Percentiles rank a stretch among this genome's conserved stretches.
Conservation (phyloP, 2,329 filamentous ascomycete species). For the Apiospora arundinis region DNA sequence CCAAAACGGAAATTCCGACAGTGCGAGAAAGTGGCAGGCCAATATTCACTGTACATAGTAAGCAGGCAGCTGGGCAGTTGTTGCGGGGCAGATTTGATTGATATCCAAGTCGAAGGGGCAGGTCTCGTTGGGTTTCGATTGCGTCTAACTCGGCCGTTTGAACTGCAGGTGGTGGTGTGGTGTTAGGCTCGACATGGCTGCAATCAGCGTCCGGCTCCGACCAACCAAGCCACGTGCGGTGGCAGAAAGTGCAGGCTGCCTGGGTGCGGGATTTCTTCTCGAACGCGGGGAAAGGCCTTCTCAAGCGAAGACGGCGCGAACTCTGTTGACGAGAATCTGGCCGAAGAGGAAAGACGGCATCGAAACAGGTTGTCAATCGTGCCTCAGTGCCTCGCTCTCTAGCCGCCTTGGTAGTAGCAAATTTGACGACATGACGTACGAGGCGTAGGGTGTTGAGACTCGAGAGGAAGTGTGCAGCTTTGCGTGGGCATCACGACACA, state of each 20-base stretch:
- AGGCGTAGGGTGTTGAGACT: neutral
- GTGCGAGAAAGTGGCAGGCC: neutral
- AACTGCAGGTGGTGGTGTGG: neutral
- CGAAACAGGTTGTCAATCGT: slow-evolving; percentile 1
- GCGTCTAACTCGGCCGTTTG: neutral
- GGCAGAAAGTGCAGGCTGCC: neutral
- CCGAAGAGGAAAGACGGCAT: neutral
- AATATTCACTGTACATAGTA: neutral
- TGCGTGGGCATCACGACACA: slow-evolving; percentile 14
- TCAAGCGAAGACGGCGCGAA: slow-evolving; percentile 13
- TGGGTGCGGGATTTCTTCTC: slow-evolving; percentile 18
- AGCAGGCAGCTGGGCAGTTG: neutral
- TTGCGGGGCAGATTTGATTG: neutral
- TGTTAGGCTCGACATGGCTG: neutral
- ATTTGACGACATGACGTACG: neutral
- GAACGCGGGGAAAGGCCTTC: slow-evolving; percentile 13
- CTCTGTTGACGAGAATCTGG: neutral
- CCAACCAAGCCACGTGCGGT: slow-evolving; percentile 1
- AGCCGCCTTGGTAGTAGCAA: neutral
- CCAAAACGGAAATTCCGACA: slow-evolving; percentile 1
- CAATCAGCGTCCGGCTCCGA: neutral
- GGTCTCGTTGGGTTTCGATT: neutral
- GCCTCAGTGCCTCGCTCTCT: neutral
- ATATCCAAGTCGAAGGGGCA: neutral
- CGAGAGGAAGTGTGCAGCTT: neutral